Evolutionary conservation across 345 rosid species (phyloP), one percentile per base, ranked within the genome.

Genomic region (Arabis alpina): DNA sequence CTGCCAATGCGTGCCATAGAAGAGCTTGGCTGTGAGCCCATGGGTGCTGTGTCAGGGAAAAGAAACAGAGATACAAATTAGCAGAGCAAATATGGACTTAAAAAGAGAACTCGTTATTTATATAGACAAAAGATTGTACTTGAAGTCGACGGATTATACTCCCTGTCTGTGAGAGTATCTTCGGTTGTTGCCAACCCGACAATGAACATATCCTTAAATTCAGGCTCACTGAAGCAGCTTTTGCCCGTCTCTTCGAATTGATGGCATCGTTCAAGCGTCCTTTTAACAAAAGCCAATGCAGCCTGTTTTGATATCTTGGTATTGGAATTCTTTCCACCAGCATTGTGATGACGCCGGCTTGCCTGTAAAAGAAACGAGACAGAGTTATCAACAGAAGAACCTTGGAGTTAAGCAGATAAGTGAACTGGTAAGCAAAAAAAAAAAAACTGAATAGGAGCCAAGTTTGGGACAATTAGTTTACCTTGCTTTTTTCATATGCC

Each of bases 401-500:
- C 41, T 32, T 54, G 25, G 47, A 28, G 41, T 55, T 43, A 15
- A 70, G 42, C 34, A 70, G 41, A 50, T 45, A 44, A n/a, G 42
- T 40, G 37, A 25, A 36, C n/a, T 64, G n/a, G 19, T 32, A 66
- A 47, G 15, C 30, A 73, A 49, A 32, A 48, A 0, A 27, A 4
- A 34, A 74, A 19, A 25, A 10, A 23, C 50, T 42, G 51, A 2
- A 60, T 2, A 61, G 24, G 28, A 37, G 58, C 50, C 58, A 13
- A 57, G 36, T 54, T 54, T 32, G 57, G 42, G 54, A 53, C 44
- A 49, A 30, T 30, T 27, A 52, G 41, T 61, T 70, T 86, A 92
- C 98, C 95, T 81, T 83, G 72, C 84, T 82, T 78, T 92, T 92
- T 24, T 86, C 85, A 83, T 86, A 90, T 72, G 96, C 95, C 89